phyloP scores from a whole-genome alignment of 2,329 filamentous ascomycete species.

The Ophiostoma ips region DNA sequence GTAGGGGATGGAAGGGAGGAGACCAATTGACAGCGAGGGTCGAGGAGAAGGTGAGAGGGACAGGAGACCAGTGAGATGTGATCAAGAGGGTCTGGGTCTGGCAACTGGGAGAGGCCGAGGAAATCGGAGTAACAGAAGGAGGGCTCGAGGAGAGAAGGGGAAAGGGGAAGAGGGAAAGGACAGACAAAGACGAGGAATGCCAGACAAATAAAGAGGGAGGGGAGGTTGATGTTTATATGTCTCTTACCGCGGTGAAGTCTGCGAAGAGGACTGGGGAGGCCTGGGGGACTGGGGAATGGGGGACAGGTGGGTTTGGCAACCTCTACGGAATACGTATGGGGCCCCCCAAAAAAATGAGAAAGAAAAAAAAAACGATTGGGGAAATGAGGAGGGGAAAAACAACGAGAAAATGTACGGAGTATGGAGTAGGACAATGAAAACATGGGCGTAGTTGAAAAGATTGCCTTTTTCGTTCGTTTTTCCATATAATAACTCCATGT shows the following conservation, averaged over 20 bases:
- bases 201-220: not conserved
- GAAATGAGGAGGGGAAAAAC: not conserved
- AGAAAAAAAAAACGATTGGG: not conserved
- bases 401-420: not conserved
- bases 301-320: not conserved
- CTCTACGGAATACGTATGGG: not conserved
- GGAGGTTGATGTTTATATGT: conserved; percentile 4
- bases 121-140: too few species aligned
- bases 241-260: not conserved
- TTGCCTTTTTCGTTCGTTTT: not conserved
- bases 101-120: too few species aligned
- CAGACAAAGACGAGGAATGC: not conserved
- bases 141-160: not conserved
- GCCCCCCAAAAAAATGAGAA: not conserved
- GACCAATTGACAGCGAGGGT: not conserved
- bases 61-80: not conserved
- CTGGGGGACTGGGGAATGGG: not conserved
- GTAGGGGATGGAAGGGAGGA: not conserved
- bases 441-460: not conserved
- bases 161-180: not conserved
- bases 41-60: not conserved
- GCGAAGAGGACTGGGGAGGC: not conserved
- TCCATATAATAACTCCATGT: not conserved
- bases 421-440: not conserved
- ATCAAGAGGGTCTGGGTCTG: too few species aligned